Percentiles rank a stretch among this genome's conserved stretches.
These are phyloP conservation scores for Medicago ruthenica DNA, from an alignment of 306 rosid genomes.

Conservation along the genomic window DNA sequence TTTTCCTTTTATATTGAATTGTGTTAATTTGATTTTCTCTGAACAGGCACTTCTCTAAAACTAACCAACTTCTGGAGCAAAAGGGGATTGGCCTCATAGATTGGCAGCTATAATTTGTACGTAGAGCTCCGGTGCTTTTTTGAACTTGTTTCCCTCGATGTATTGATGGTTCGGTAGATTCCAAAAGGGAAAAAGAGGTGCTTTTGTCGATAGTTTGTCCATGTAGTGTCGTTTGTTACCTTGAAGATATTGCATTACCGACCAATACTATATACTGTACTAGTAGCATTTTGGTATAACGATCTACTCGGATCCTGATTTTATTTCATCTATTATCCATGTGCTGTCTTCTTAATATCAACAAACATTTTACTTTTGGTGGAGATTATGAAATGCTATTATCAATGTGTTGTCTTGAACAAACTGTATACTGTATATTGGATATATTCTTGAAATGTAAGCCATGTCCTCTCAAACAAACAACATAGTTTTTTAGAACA, in stretches of 20 bases:
- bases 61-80: slow-evolving; percentile 79
- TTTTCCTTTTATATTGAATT: neutral
- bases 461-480: too few relatives aligned
- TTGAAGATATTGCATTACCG: slow-evolving; percentile 12
- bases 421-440: neutral
- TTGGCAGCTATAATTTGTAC: slow-evolving; percentile 73
- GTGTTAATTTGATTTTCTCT: slow-evolving; percentile 34
- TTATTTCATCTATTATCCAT: slow-evolving; percentile 33
- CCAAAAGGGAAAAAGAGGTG: slow-evolving; percentile 32
- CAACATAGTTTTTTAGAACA: too few relatives aligned
- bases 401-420: neutral
- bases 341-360: slow-evolving; percentile 13
- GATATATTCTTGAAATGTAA: neutral
- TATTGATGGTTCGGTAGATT: slow-evolving; percentile 17
- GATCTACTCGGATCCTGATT: neutral
- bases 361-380: neutral
- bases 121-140: neutral
- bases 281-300: slow-evolving; percentile 28
- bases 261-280: neutral
- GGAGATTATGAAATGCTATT: slow-evolving; percentile 3
- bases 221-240: neutral
- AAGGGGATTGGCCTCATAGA: slow-evolving; percentile 66
- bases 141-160: slow-evolving; percentile 18
- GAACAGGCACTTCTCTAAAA: slow-evolving; percentile 89
- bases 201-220: slow-evolving; percentile 12